Evolutionary conservation across 2,329 filamentous ascomycete genomes (phyloP), one percentile per base, ranked within the genome.

Genomic region (Botrytis pseudocinerea): DNA sequence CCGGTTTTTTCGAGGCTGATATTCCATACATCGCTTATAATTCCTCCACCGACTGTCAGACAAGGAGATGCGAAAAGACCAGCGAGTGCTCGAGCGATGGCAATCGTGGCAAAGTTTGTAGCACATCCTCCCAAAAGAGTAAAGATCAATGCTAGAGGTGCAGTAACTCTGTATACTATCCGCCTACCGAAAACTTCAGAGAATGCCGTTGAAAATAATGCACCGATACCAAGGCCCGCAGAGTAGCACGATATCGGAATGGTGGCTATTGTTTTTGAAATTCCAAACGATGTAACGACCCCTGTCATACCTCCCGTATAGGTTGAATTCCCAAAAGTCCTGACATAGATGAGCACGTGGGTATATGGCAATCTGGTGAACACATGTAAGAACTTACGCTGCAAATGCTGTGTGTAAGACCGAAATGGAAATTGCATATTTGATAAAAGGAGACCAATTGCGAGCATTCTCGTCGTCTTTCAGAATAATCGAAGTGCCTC

Each of bases 11-110:
- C 73, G 10, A 71, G 62, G 44, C 68, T 73, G 14, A 73, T 59
- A n/a, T 75, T 63, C 73, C 73, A 75, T 9, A 75, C 7, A 69
- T 75, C 74, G n/a, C 71, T 74, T 32, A 75, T 68, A 4, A 71
- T 57, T 32, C 73, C 74, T 48, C 59, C 73, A 40, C 73, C 70
- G 0, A 74, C 51, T 12, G 70, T 65, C 16, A 73, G 42, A 18
- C 48, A 66, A 51, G 74, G 73, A 18, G 65, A 69, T 71, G 68
- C 65, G 9, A 73, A 69, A 6, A 69, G 44, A n/a, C 74, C 73
- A 42, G 74, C 57, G 9, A 75, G 44, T 40, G 46, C 61, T 66
- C 74, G 42, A 8, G 74, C 70, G 46, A 71, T 61, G 18, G 57
- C 51, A 25, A 75, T n/a, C 1, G 59, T 61, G 7, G 68, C 25